Base-by-base conservation (phyloP, 2,329 filamentous ascomycete species). In the Alternaria viburni region DNA sequence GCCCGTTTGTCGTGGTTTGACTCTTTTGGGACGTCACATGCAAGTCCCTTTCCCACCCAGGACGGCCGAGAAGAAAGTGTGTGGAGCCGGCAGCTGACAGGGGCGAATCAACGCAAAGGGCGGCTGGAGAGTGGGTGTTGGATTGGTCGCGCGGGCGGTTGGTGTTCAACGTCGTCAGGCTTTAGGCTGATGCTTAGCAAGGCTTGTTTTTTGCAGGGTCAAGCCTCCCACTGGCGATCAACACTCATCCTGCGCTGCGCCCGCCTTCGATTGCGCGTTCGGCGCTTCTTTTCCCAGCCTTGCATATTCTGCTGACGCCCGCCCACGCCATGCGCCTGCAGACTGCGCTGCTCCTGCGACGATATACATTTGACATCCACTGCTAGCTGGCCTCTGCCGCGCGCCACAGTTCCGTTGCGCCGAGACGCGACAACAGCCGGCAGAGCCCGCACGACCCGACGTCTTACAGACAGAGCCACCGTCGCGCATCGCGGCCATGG, bases 201-300 rank as follows among this genome's bases (percentile, higher is more conserved):
- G 57, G 67, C 67, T 69, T 69, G 66, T 66, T 68, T 41, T 60
- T 64, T 50, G 56, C 51, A 43, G 58, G 61, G 26, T n/a, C 45
- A 25, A 54, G 43, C 50, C 50, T 57, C 32, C 47, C 50, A 59
- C 59, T 17, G 54, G 21, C 52, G 58, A 64, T 61, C 54, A 54
- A 50, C 46, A 46, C 55, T 54, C 25, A 63, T 49, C 58, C 58
- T 57, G 45, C 60, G 54, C 67, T 69, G 59, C 67, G 60, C 65
- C 67, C 45, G 46, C 64, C 49, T 54, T 57, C 13, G 55, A 62
- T 62, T 59, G 59, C 59, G 59, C 58, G 58, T 61, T 57, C 52
- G 45, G 52, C 25, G 23, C 32, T 32, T 28, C 45, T 50, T 45
- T 32, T 57, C 32, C 58, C 54, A 41, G 52, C 10, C 32, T 41